phyloP scores from a whole-genome alignment of 495 filamentous ascomycete species.

The Sabuloglossum arenarium region DNA sequence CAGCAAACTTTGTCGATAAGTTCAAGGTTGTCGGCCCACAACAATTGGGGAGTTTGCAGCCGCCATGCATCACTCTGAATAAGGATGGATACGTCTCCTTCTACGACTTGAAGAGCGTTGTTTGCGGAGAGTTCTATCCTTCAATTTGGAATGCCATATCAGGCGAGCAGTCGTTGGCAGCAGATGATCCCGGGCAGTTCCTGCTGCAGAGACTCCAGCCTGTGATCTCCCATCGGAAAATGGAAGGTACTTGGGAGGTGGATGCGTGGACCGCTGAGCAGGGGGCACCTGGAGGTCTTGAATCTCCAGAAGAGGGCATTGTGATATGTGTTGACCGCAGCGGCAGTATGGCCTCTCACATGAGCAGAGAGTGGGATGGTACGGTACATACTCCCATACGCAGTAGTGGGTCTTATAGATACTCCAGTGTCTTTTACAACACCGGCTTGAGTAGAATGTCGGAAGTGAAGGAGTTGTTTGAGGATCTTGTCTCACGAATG shows the following conservation, averaged over 20 bases:
- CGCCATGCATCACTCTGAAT: slow-evolving; percentile 8
- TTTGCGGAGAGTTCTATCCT: background rate
- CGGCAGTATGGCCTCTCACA: slow-evolving; percentile 3
- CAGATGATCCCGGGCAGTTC: background rate
- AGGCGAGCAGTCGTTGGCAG: background rate
- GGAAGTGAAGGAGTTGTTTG: slow-evolving; percentile 8
- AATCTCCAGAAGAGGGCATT: slow-evolving; percentile 8
- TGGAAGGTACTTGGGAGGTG: slow-evolving; percentile 4
- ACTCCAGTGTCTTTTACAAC: background rate
- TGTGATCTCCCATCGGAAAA: slow-evolving; percentile 4
- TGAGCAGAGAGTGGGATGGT: background rate
- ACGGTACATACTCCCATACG: background rate
- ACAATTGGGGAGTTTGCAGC: slow-evolving; percentile 3
- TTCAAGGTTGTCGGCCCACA: background rate
- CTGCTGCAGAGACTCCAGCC: background rate
- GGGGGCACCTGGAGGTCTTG: slow-evolving; percentile 3
- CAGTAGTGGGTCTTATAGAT: background rate
- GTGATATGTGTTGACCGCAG: slow-evolving; percentile 10
- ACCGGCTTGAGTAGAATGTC: slow-evolving; percentile 4
- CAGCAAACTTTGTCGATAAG: background rate
- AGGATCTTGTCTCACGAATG: slow-evolving; percentile 6
- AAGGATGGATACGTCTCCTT: slow-evolving; percentile 7
- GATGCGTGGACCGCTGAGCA: slow-evolving; percentile 10
- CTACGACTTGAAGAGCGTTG: slow-evolving; percentile 7
- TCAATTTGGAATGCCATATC: background rate